A percentile compares a stretch with the other conserved stretches of the same genome.
These are phyloP conservation scores for Canna indica DNA, from an alignment of 176 grass and related monocot species.

Conservation along the genomic window DNA sequence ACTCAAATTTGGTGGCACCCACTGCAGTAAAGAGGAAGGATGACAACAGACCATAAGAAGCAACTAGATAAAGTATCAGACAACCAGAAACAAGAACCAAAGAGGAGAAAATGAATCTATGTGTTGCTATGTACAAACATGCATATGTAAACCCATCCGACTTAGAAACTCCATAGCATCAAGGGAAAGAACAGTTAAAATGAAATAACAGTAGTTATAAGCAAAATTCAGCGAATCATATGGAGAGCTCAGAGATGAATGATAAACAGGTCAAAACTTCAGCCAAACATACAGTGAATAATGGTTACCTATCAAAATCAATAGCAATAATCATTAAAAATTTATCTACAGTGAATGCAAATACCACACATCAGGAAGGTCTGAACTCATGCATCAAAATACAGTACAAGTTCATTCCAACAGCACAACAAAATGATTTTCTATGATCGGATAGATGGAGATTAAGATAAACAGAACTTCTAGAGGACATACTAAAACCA, in stretches of 20 bases:
- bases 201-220: neutral
- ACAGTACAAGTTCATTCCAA: neutral
- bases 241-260: neutral
- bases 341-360: neutral
- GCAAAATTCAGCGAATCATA: neutral
- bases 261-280: neutral
- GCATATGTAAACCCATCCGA: neutral
- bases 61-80: neutral
- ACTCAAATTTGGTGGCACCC: slow-evolving; percentile 86
- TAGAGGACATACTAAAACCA: neutral
- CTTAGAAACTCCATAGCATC: neutral
- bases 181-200: neutral
- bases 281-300: neutral
- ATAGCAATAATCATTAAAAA: neutral
- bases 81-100: neutral
- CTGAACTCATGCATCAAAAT: neutral
- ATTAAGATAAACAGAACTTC: neutral
- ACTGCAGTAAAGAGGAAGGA: slow-evolving; percentile 43
- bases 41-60: slow-evolving; percentile 4
- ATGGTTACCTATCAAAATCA: neutral
- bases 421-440: neutral
- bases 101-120: neutral
- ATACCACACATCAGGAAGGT: neutral
- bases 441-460: neutral
- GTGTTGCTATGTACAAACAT: neutral